These are phyloP conservation scores for Penicillium odoratum DNA, from an alignment of 495 filamentous ascomycete genomes.

Conservation along the genomic window DNA sequence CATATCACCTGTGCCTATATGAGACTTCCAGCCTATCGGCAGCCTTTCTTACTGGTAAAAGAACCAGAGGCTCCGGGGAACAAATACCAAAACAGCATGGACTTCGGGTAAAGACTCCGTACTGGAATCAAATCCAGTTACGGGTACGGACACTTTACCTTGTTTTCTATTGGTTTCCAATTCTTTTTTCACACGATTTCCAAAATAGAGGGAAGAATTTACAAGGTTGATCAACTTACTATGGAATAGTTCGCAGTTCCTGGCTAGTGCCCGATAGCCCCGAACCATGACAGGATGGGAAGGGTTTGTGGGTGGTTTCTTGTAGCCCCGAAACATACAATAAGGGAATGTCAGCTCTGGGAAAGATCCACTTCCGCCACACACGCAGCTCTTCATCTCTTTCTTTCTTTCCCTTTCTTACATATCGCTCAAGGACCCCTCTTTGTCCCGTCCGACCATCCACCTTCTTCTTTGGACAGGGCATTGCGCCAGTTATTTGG, in stretches of 20 bases:
- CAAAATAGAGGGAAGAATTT: background rate
- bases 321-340: background rate
- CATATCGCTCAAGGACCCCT: constrained; percentile 19
- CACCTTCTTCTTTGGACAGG: constrained; percentile 13
- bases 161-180: background rate
- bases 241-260: constrained; percentile 3
- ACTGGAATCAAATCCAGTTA: background rate
- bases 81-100: background rate
- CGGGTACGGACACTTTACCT: background rate
- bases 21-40: background rate
- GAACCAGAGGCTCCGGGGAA: background rate
- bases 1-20: background rate
- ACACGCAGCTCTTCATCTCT: constrained; percentile 22
- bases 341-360: constrained; percentile 16
- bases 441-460: constrained; percentile 21
- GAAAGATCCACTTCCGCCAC: constrained; percentile 24
- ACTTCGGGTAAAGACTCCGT: background rate
- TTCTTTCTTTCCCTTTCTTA: constrained; percentile 15
- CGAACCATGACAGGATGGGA: background rate
- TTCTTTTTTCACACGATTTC: too few species aligned
- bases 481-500: constrained; percentile 10
- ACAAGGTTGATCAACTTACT: background rate
- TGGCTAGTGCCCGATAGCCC: constrained; percentile 7
- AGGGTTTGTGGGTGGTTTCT: background rate
- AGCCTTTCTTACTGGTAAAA: background rate